Evolutionary conservation across 1,284 basidiomycete species (phyloP), one percentile per base, ranked within the genome.

Genomic region (Vanrija humicola): DNA sequence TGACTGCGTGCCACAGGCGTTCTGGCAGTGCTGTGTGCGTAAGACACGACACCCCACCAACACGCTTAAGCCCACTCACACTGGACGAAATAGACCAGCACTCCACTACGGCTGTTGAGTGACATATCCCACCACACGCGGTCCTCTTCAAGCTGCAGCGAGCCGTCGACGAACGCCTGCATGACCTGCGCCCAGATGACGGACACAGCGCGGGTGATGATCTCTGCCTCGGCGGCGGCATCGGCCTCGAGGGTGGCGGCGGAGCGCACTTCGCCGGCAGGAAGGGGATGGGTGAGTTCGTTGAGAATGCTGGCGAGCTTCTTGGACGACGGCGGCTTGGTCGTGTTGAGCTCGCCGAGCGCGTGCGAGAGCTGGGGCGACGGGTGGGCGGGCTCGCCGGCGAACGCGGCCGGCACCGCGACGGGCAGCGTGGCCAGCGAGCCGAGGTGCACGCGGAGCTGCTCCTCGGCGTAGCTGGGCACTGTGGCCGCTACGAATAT

Each of bases 111-210:
- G 46, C 64, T 68, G 43, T 59, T 60, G 23, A 75, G 51, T 3
- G 55, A 50, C 2, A 49, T 16, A n/a, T 71, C 66, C 75, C 75
- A 77, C 67, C 69, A 77, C 15, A 48, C 49, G 34, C 68, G 55
- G 57, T 75, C 74, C 45, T 67, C 62, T 46, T 74, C 73, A n/a
- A 77, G 61, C 39, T 61, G 43, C 25, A 73, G 44, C 0, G 74
- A 70, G 9, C 58, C 59, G 14, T 72, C 61, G 12, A 77, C 59
- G 18, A 74, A 62, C 18, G 56, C 58, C 57, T 75, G 60, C 56
- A 76, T 55, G 5, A 71, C 63, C 54, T 76, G 71, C 29, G 70
- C 69, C 74, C 75, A 76, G 21, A 75, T 59, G 29, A 75, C 64
- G 10, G 69, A 73, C 29, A 74, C 68, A n/a, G 70, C 68, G 42